phyloP scores from a whole-genome alignment of 352 stramenopile genomes.

The Halophytophthora polymorphica region DNA sequence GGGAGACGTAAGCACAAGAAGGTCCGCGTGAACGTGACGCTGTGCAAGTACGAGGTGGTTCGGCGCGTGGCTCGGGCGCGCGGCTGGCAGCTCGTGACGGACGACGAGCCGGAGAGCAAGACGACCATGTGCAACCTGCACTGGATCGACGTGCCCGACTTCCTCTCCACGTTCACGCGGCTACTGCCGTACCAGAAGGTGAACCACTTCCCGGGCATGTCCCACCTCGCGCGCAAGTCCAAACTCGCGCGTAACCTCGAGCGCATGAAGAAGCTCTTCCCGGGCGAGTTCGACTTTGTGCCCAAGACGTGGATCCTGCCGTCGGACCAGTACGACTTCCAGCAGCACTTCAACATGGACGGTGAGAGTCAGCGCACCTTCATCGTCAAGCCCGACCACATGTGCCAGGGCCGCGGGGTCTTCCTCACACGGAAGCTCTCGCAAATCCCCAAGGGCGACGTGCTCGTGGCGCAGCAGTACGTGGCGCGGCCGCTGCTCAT shows the following conservation, averaged over 20 bases:
- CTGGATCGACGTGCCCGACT: slow-evolving; percentile 94
- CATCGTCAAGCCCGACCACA: slow-evolving; percentile 95
- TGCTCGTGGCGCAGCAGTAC: slow-evolving; percentile 88
- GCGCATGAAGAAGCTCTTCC: slow-evolving; percentile 94
- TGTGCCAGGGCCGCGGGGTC: slow-evolving; percentile 90
- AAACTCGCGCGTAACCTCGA: slow-evolving; percentile 95
- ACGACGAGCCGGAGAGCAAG: slow-evolving; percentile 65
- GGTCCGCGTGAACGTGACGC: slow-evolving; percentile 69
- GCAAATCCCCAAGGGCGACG: slow-evolving; percentile 84
- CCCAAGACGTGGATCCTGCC: slow-evolving; percentile 97
- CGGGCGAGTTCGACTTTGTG: slow-evolving; percentile 92
- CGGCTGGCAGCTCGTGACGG: slow-evolving; percentile 69
- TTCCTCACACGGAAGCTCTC: slow-evolving; percentile 92
- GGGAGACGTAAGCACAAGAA: slow-evolving; percentile 37
- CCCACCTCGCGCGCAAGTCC: slow-evolving; percentile 92
- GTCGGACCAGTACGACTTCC: slow-evolving; percentile 91
- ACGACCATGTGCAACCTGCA: slow-evolving; percentile 88
- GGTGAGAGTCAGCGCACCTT: slow-evolving; percentile 91
- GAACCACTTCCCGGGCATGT: slow-evolving; percentile 97
- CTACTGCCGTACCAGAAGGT: slow-evolving; percentile 92
- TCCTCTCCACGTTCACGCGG: slow-evolving; percentile 86
- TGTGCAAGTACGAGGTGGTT: slow-evolving; percentile 82
- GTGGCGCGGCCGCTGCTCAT: slow-evolving; percentile 72
- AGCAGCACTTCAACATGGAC: slow-evolving; percentile 86
- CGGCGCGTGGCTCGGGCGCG: slow-evolving; percentile 73